Conservation (phyloP, 1,284 basidiomycete species). For the Naganishia sp. region DNA sequence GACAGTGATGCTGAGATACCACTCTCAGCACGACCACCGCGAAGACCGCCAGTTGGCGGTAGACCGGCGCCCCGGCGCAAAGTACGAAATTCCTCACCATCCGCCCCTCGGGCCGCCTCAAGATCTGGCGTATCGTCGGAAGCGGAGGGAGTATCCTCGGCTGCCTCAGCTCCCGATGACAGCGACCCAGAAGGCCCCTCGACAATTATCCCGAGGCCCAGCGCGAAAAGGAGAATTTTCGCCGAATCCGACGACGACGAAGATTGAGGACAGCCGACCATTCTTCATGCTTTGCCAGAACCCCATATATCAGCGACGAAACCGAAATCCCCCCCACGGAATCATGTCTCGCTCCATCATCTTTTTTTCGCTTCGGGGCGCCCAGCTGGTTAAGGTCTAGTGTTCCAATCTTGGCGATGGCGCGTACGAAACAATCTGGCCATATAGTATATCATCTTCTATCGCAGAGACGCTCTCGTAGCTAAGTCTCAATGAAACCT, state of each 20-base stretch:
- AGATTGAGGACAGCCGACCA: no score
- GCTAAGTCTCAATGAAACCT: no score
- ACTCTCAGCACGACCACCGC: background rate
- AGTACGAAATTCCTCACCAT: background rate
- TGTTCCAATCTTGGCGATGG: no score
- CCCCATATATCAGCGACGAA: no score
- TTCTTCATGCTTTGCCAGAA: no score
- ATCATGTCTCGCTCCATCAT: no score
- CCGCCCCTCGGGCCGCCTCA: background rate
- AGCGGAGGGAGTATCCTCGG: background rate
- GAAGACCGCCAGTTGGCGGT: background rate
- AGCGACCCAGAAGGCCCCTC: background rate
- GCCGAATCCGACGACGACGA: conserved; percentile 17
- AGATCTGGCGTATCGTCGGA: background rate
- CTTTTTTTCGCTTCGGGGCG: no score
- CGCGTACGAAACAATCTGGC: no score
- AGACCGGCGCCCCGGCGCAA: conserved; percentile 1
- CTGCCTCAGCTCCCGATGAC: background rate
- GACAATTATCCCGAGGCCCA: background rate
- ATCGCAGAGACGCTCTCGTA: no score
- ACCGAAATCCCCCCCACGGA: no score
- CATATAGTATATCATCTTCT: no score
- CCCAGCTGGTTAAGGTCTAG: no score
- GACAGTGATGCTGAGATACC: background rate
- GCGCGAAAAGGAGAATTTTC: conserved; percentile 6